Conservation (phyloP, 768 basidiomycete genomes). For the Gyrodon lividus region DNA sequence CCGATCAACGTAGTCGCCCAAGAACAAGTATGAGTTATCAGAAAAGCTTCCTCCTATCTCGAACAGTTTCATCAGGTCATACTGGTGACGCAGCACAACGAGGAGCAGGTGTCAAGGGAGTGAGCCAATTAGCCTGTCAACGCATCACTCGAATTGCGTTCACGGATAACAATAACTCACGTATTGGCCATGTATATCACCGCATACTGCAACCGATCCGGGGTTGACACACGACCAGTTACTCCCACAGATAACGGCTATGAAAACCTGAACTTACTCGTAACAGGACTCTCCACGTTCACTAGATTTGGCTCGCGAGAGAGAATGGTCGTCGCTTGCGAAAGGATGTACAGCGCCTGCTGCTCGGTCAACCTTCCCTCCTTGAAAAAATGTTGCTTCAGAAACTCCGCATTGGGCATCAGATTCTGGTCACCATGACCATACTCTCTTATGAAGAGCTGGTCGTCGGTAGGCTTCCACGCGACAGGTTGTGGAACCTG, state of each 20-base stretch:
- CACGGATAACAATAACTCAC: constrained; percentile 75
- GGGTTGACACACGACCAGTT: constrained; percentile 7
- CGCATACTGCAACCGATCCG: constrained; percentile 63
- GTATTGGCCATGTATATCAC: constrained; percentile 98
- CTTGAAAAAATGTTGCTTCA: constrained; percentile 86
- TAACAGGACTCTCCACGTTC: constrained; percentile 84
- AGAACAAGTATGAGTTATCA: constrained; percentile 87
- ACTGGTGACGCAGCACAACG: constrained; percentile 45
- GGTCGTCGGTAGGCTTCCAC: constrained; percentile 64
- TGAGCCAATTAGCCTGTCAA: constrained; percentile 1
- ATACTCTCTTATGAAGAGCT: constrained; percentile 59
- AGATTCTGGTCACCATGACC: constrained; percentile 40
- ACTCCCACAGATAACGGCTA: constrained; percentile 4
- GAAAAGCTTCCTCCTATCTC: constrained; percentile 87
- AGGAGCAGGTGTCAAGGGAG: background rate
- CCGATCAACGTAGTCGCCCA: constrained; percentile 97
- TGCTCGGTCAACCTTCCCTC: constrained; percentile 82
- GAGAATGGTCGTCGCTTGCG: constrained; percentile 63
- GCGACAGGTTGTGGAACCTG: constrained; percentile 72
- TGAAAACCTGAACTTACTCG: constrained; percentile 55
- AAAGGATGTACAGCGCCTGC: constrained; percentile 83
- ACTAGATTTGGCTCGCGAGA: constrained; percentile 82
- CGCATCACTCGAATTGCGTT: constrained; percentile 65
- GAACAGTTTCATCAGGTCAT: constrained; percentile 97
- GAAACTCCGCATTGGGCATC: constrained; percentile 72